Evolutionary conservation across 768 basidiomycete genomes (phyloP), one percentile per base, ranked within the genome.

Genomic region (Leccinum olivaceopallidum): DNA sequence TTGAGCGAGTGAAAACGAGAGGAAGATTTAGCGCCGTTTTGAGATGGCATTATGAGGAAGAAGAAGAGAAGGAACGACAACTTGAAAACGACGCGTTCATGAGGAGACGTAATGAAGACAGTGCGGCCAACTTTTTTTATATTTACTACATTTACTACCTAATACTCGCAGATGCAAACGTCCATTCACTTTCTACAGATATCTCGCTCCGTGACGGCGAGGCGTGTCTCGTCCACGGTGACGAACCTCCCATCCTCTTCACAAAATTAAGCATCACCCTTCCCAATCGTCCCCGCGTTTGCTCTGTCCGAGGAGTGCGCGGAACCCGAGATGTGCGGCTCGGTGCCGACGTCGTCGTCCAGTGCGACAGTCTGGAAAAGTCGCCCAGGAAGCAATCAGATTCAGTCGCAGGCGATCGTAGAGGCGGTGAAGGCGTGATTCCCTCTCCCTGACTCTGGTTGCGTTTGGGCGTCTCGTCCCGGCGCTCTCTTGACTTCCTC

Each of bases 1-100:
- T 76, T 78, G 61, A 80, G 68, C 2, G 76, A 65, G 12, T 80
- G 73, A 58, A 80, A 79, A 34, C 80, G 72, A 18, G 80, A 77
- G 59, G 76, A 70, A 39, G 75, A 63, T 24, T 61, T 71, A 22
- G 22, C 20, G n/a, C 57, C 58, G 39, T 62, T 42, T 42, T 44
- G 42, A 5, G 42, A n/a, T n/a, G 42, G 42, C 42, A 42, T 30
- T 30, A 30, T 30, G 36, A 14, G 1, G 36, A 14, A 0, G 36
- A 37, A 12, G 8, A 16, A 4, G 7, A 32, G n/a, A 47, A 10
- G 20, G 20, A 49, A 26, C 16, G 37, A 49, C 6, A 5, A 13
- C 37, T 28, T 28, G 26, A 32, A 22, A n/a, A 5, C 50, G 30
- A 54, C 55, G 44, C 55, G 61, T 57, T 34, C 39, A 61, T n/a